Conservation (phyloP, 257 asterid genomes). For the Marsdenia floribunda region DNA sequence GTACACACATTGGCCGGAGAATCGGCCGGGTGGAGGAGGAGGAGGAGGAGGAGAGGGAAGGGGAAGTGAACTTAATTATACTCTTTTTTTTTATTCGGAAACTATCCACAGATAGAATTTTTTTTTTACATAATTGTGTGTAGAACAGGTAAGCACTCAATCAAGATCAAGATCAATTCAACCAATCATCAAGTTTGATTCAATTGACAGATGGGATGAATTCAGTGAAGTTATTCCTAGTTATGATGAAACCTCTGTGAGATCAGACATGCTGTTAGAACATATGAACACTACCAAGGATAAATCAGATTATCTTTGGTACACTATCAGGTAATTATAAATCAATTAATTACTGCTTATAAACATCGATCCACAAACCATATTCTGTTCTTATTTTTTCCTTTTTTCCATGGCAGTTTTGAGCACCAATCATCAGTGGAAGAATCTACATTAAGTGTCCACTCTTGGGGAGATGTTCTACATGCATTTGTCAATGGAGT, state of each 20-base stretch:
- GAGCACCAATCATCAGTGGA: slow-evolving; percentile 26
- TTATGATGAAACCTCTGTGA: slow-evolving; percentile 33
- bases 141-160: slow-evolving; percentile 48
- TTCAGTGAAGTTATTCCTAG: slow-evolving; percentile 45
- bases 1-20: too few relatives aligned
- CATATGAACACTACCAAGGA: slow-evolving; percentile 79
- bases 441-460: slow-evolving; percentile 36
- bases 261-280: slow-evolving; percentile 56
- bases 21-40: too few relatives aligned
- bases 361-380: not conserved
- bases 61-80: too few relatives aligned
- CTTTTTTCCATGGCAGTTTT: slow-evolving; percentile 32
- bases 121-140: not conserved
- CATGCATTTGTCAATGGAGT: slow-evolving; percentile 61
- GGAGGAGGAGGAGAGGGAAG: too few relatives aligned
- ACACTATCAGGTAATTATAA: slow-evolving; percentile 51
- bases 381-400: not conserved
- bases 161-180: slow-evolving; percentile 40
- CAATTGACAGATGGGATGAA: slow-evolving; percentile 52
- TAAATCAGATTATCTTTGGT: slow-evolving; percentile 81
- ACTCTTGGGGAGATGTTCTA: slow-evolving; percentile 64
- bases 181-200: slow-evolving; percentile 37
- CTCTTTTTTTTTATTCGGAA: too few relatives aligned
- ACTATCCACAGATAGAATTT: too few relatives aligned
- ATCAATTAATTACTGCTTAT: too few relatives aligned